A percentile compares a stretch with the other conserved stretches of the same genome.
These are phyloP conservation scores for Phytophthora palmivora DNA, from an alignment of 352 stramenopile species.

Conservation along the genomic window DNA sequence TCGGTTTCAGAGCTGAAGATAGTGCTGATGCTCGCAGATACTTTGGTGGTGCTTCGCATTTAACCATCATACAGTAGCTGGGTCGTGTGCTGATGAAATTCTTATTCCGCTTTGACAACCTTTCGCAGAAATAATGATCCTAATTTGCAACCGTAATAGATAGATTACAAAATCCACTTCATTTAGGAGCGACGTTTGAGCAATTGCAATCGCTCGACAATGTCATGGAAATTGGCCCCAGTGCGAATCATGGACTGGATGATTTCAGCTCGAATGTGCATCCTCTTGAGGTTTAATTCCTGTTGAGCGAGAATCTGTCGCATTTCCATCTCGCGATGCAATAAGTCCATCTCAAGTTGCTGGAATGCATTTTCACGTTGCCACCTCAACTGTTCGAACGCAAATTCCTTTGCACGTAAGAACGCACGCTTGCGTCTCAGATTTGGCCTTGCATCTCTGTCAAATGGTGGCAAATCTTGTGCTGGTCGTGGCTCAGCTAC, in stretches of 20 bases:
- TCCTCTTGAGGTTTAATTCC: slow-evolving; percentile 26
- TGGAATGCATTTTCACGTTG: slow-evolving; percentile 30
- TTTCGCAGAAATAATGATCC: too few relatives aligned
- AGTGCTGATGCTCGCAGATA: too few relatives aligned
- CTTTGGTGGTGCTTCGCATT: too few relatives aligned
- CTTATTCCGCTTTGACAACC: too few relatives aligned
- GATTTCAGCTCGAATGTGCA: slow-evolving; percentile 29
- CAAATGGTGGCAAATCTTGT: not conserved
- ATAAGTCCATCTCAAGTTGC: slow-evolving; percentile 24
- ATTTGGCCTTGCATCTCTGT: slow-evolving; percentile 8
- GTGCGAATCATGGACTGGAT: slow-evolving; percentile 30
- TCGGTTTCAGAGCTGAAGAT: too few relatives aligned
- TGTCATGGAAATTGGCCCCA: slow-evolving; percentile 17
- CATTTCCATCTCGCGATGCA: slow-evolving; percentile 32
- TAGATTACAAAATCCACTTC: too few relatives aligned
- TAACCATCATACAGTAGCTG: too few relatives aligned
- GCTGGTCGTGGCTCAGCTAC: slow-evolving; percentile 2
- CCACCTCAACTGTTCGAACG: slow-evolving; percentile 37
- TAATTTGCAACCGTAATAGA: too few relatives aligned
- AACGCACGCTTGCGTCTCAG: slow-evolving; percentile 27
- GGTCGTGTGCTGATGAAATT: too few relatives aligned
- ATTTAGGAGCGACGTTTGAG: too few relatives aligned
- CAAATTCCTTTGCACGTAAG: slow-evolving; percentile 29
- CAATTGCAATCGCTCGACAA: slow-evolving; percentile 24
- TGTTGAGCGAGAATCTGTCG: slow-evolving; percentile 24